Conservation (phyloP, 768 basidiomycete species). For the Cystofilobasidium ferigula region DNA sequence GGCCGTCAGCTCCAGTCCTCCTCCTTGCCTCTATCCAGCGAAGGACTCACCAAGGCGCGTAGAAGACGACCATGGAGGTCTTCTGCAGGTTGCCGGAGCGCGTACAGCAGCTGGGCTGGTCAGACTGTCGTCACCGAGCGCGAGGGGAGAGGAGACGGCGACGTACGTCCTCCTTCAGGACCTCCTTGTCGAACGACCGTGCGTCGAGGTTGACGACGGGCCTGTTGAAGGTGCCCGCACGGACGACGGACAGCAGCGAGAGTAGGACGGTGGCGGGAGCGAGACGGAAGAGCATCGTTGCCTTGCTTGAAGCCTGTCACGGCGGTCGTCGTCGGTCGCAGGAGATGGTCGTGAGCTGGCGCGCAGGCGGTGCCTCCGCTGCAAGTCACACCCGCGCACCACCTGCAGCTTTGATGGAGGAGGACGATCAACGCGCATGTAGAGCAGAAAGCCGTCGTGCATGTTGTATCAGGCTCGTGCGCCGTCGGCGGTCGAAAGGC, state of each 20-base stretch:
- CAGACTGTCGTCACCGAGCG: too few relatives aligned
- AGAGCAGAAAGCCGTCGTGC: too few relatives aligned
- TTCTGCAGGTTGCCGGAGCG: constrained; percentile 7
- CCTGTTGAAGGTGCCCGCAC: constrained; percentile 17
- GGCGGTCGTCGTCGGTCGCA: background rate
- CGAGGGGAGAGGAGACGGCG: background rate
- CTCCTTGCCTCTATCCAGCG: constrained; percentile 43
- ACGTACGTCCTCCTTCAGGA: constrained; percentile 16
- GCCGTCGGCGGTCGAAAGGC: too few relatives aligned
- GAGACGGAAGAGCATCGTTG: constrained; percentile 2
- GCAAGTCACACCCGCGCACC: too few relatives aligned
- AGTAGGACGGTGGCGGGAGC: background rate
- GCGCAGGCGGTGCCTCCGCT: too few relatives aligned
- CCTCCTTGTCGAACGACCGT: constrained; percentile 16
- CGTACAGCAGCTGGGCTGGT: background rate
- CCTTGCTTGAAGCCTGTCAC: background rate
- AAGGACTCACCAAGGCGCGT: constrained; percentile 81
- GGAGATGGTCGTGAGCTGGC: background rate
- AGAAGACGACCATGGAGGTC: constrained; percentile 62
- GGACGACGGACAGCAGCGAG: constrained; percentile 8
- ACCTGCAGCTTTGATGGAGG: too few relatives aligned
- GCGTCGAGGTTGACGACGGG: constrained; percentile 8
- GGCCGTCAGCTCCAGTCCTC: background rate
- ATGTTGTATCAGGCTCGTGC: too few relatives aligned
- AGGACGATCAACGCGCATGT: too few relatives aligned